These are phyloP conservation scores for Penicillium canariense DNA, from an alignment of 495 filamentous ascomycete species.

Conservation along the genomic window DNA sequence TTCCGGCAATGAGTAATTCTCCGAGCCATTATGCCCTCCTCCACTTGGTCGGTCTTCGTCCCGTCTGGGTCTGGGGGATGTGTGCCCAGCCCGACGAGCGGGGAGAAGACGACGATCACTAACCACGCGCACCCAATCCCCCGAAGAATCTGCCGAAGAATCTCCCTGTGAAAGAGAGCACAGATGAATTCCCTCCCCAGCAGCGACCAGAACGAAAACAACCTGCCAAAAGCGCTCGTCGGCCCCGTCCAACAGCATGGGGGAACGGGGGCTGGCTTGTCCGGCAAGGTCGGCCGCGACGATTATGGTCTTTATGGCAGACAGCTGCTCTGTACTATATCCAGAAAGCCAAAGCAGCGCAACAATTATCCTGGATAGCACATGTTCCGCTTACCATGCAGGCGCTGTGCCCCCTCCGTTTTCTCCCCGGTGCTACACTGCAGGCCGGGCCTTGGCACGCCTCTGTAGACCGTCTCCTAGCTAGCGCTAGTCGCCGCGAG, in stretches of 20 bases:
- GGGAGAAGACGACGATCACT: neutral
- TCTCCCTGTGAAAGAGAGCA: neutral
- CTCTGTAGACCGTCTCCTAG: neutral
- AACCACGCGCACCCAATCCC: too few relatives aligned
- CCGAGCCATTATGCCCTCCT: neutral
- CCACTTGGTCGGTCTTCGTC: neutral
- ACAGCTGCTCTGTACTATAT: neutral
- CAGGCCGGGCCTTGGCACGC: neutral
- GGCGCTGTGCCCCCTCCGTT: neutral
- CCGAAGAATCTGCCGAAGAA: neutral
- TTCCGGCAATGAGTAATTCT: slow-evolving; percentile 4
- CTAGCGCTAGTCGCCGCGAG: neutral
- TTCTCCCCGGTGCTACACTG: neutral
- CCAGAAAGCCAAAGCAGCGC: neutral
- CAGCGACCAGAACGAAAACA: neutral
- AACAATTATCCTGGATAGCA: neutral
- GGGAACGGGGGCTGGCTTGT: neutral
- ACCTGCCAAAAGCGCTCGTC: neutral
- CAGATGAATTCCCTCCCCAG: neutral
- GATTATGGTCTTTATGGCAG: too few relatives aligned
- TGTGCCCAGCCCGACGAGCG: neutral
- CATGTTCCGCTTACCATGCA: neutral
- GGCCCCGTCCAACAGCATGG: neutral
- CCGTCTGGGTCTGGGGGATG: neutral
- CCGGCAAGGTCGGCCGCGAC: slow-evolving; percentile 3